phyloP scores from a whole-genome alignment of 2,329 filamentous ascomycete genomes.

The Xylariaceae sp. region DNA sequence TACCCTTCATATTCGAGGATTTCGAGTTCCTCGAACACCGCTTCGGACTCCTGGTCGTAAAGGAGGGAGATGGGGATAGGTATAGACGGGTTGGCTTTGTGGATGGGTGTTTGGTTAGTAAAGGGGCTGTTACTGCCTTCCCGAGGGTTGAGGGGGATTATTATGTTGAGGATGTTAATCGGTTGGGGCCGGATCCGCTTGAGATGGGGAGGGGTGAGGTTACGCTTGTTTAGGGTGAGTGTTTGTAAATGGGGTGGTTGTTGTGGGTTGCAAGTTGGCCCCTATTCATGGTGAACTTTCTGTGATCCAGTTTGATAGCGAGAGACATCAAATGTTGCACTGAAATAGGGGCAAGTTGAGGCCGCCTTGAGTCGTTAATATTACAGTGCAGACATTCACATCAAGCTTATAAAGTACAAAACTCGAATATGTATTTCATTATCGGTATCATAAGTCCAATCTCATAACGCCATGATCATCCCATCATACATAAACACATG shows the following conservation, averaged over 20 bases:
- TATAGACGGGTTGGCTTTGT: not conserved
- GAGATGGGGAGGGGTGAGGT: not conserved
- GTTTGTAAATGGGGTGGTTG: no score
- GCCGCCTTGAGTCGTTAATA: no score
- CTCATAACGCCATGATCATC: conserved; percentile 18
- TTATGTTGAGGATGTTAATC: not conserved
- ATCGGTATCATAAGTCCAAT: conserved; percentile 3
- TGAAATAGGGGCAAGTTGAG: no score
- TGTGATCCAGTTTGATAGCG: no score
- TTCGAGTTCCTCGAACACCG: not conserved
- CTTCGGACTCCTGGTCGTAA: not conserved
- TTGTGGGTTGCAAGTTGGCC: no score
- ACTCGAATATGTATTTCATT: not conserved
- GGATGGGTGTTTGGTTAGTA: not conserved
- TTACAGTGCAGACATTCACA: no score
- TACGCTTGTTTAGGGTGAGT: not conserved
- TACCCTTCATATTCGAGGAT: not conserved
- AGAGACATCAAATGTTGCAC: no score
- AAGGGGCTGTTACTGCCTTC: not conserved
- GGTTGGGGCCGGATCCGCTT: not conserved
- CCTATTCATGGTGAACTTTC: no score
- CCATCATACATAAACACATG: conserved; percentile 2
- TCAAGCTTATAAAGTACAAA: no score
- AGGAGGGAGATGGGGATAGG: not conserved
- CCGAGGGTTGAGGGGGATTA: not conserved